Evolutionary conservation across 1,284 basidiomycete species (phyloP), one percentile per base, ranked within the genome.

Genomic region (Puccinia horiana): DNA sequence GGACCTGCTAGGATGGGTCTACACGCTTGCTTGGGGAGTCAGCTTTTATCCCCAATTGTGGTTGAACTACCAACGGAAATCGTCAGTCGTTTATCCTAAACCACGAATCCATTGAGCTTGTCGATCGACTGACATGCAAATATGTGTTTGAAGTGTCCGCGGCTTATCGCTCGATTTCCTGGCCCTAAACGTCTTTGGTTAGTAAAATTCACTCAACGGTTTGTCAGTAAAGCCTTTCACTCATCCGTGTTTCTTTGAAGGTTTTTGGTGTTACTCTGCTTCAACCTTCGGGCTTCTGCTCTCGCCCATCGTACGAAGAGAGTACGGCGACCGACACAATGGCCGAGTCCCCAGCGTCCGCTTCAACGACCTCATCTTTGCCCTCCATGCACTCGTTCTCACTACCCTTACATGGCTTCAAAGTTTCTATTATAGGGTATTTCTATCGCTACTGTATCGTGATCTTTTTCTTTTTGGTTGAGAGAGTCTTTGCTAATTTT

Each of bases 31-130:
- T n/a, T 86, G 86, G 86, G 83, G 84, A 12, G 47, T 83, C 1
- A 85, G 84, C n/a, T 86, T 86, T 83, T 86, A 85, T 52, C 86
- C 86, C 9, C 86, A 86, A 77, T 78, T 84, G 23, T 70, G 85
- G 11, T 76, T 83, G 49, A 86, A 86, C 56, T 79, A 83, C 23
- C 18, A 47, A 2, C 49, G 78, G 35, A 78, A 76, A 20, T 84
- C 85, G 79, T 81, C 23, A 63, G 69, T 74, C 23, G n/a, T 29
- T 47, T 49, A 4, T 70, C n/a, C 12, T 29, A 12, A 14, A 35
- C 14, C 23, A 29, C 2, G 1, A n/a, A 8, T 65, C n/a, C 32
- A 18, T 23, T 8, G 20, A 44, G 65, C 23, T 5, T n/a, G n/a
- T 3, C 14, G 37, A 44, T 69, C 26, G 16, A 40, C 26, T 56